Evolutionary conservation across 331 rosid species (phyloP), one percentile per base, ranked within the genome.

Genomic region (Erythrophleum ivorense): DNA sequence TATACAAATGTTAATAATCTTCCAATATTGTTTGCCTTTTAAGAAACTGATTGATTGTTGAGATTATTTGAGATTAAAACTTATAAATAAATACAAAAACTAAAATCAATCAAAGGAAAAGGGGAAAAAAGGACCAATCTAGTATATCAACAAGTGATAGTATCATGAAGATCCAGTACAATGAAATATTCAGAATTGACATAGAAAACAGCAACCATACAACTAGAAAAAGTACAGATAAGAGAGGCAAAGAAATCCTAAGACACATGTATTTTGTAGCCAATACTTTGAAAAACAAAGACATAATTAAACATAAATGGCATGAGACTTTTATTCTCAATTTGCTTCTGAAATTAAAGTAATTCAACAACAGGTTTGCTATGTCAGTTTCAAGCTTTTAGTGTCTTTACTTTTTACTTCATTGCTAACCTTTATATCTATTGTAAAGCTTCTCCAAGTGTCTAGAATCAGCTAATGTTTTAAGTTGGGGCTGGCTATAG

Each of bases 381-480:
- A 5, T n/a, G 41, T 36, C 24, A 36, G 13, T 65, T 65, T 36
- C 45, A 9, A 64, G 29, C 70, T 38, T 36, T 41, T 21, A 67
- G 34, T 7, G 2, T 41, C 29, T 16, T 18, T 7, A 9, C 7
- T 9, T 66, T 9, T 38, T 67, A 52, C 67, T 78, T 81, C 70
- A 80, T 71, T 79, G 66, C 90, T 91, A 89, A 92, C 99, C 99
- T 96, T 94, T 96, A 86, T 96, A 96, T 92, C 97, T 91, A 82
- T 88, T 96, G 83, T 91, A 94, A 74, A 96, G 93, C 92, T 96
- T 95, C 94, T 94, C 98, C 91, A 96, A 85, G 81, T 96, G 94
- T 89, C 97, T 91, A 59, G 92, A 88, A 88, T 94, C 98, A 63
- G 97, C 88, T 60, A 87, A 81, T 29, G 97, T 38, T 84, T 88